Percentiles rank a stretch among this genome's conserved stretches.
Conservation (phyloP, 2,329 filamentous ascomycete species). For the Calonectria naviculata region DNA sequence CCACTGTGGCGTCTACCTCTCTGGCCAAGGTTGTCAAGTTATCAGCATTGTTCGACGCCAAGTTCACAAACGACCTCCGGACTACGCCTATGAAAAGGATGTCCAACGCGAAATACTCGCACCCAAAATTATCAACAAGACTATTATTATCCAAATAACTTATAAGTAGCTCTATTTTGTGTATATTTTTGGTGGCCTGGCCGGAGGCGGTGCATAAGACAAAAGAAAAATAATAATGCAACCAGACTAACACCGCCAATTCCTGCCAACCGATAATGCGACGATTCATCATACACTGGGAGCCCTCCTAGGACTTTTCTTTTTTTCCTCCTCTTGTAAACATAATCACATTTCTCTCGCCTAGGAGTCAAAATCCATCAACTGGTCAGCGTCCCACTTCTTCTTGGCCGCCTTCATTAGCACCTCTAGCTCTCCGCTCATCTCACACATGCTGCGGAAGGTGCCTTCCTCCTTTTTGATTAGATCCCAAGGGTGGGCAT, state of each 20-base stretch:
- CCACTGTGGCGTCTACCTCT: conserved; percentile 3
- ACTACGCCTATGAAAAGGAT: too few species aligned
- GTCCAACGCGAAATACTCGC: too few species aligned
- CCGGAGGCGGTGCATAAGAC: neutral
- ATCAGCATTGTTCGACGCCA: too few species aligned
- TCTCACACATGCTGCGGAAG: conserved; percentile 74
- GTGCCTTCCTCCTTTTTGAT: conserved; percentile 75
- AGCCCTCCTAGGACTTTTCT: neutral
- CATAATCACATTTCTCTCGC: conserved; percentile 8
- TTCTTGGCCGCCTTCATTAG: conserved; percentile 67
- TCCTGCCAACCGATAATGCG: neutral
- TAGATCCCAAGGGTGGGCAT: conserved; percentile 87
- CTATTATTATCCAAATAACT: conserved; percentile 11
- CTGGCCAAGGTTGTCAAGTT: too few species aligned
- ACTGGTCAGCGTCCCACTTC: conserved; percentile 55
- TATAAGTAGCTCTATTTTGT: conserved; percentile 26
- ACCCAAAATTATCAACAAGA: neutral
- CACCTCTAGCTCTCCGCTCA: conserved; percentile 67
- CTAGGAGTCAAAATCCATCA: conserved; percentile 49
- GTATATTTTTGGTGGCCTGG: conserved; percentile 15
- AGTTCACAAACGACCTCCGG: too few species aligned
- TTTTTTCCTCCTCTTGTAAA: conserved; percentile 27
- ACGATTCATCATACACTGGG: conserved; percentile 3
- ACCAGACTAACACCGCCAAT: neutral
- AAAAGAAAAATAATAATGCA: conserved; percentile 9